phyloP scores from a whole-genome alignment of 352 stramenopile genomes.

The Phytophthora citrophthora region DNA sequence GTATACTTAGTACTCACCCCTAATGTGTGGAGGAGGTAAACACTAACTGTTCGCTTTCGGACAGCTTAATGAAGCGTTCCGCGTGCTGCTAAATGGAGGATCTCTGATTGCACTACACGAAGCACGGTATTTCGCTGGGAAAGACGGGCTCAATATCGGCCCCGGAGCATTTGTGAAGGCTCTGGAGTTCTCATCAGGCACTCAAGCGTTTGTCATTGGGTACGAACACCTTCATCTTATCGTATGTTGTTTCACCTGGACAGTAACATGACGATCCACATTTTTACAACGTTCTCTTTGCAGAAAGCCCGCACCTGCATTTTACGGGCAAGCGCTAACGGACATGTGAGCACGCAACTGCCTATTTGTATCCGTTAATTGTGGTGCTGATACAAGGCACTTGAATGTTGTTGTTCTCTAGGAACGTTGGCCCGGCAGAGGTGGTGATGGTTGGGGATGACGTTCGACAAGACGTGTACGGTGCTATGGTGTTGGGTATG shows the following conservation, averaged over 20 bases:
- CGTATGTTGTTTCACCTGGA: background rate
- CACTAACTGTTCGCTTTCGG: background rate
- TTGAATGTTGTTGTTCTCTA: slow-evolving; percentile 10
- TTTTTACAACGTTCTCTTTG: background rate
- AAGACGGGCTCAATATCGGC: slow-evolving; percentile 56
- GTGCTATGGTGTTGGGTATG: slow-evolving; percentile 56
- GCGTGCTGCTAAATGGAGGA: slow-evolving; percentile 54
- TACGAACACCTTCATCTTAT: slow-evolving; percentile 12
- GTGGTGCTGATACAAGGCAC: background rate
- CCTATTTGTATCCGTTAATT: background rate
- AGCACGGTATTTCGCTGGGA: slow-evolving; percentile 55
- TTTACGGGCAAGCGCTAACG: slow-evolving; percentile 50
- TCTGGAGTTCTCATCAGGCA: slow-evolving; percentile 53
- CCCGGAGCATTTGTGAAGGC: slow-evolving; percentile 62
- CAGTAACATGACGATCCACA: background rate
- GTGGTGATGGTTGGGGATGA: slow-evolving; percentile 71
- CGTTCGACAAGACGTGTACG: slow-evolving; percentile 52
- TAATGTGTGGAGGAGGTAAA: too few species aligned
- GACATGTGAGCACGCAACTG: slow-evolving; percentile 42
- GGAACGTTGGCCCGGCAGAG: slow-evolving; percentile 33
- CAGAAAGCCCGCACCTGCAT: slow-evolving; percentile 58
- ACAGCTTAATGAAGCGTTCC: slow-evolving; percentile 66
- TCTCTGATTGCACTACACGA: slow-evolving; percentile 62
- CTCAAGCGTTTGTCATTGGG: slow-evolving; percentile 54
- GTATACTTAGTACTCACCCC: slow-evolving; percentile 10